Percentiles rank a stretch among this genome's conserved stretches.
phyloP scores from a whole-genome alignment of 768 basidiomycete genomes.

The Lactarius sanguifluus region DNA sequence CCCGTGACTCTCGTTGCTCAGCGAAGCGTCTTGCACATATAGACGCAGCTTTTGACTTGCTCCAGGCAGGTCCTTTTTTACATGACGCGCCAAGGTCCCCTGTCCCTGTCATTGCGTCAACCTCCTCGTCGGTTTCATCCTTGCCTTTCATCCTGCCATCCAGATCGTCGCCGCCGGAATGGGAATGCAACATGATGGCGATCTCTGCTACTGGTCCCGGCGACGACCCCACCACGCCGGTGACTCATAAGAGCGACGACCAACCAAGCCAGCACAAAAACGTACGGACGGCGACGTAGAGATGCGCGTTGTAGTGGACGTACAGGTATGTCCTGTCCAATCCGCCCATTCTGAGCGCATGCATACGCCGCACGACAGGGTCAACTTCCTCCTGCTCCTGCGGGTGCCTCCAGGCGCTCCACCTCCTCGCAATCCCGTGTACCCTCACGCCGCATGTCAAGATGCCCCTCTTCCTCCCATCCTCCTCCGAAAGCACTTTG shows the following conservation, averaged over 20 bases:
- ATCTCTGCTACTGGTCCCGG: background rate
- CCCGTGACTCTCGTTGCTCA: too few species aligned
- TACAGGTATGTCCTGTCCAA: conserved; percentile 4
- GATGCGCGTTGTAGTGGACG: background rate
- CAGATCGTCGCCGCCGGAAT: background rate
- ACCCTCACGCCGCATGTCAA: background rate
- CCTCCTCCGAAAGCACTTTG: background rate
- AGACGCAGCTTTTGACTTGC: background rate
- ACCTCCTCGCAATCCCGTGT: background rate
- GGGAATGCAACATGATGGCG: too few species aligned
- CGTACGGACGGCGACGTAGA: background rate
- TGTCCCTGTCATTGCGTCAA: background rate
- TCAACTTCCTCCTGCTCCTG: background rate
- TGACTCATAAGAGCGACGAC: background rate
- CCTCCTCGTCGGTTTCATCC: conserved; percentile 1
- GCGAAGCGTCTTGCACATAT: background rate
- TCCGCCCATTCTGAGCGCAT: background rate
- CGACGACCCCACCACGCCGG: background rate
- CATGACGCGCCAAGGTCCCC: background rate
- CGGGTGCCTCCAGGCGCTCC: background rate
- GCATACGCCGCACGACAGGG: conserved; percentile 13
- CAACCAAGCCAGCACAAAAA: too few species aligned
- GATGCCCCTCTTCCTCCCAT: conserved; percentile 10
- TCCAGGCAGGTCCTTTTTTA: background rate
- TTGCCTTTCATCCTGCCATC: conserved; percentile 12